These are phyloP conservation scores for Colletotrichum spaethianum DNA, from an alignment of 2,329 filamentous ascomycete genomes.

Conservation along the genomic window DNA sequence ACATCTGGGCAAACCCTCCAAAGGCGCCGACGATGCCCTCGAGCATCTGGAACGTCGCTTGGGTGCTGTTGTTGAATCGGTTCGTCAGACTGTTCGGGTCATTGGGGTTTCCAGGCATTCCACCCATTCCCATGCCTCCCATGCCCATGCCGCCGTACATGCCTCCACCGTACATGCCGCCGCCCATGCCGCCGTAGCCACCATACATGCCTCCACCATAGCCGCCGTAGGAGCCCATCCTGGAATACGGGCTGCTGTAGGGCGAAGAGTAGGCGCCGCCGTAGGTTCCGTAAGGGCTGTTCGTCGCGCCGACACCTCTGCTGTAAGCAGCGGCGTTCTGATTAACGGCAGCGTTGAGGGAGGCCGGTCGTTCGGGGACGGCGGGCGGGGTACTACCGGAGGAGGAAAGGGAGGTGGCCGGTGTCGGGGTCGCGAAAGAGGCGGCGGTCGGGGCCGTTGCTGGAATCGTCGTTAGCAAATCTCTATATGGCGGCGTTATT, in stretches of 20 bases:
- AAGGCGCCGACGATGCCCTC: slow-evolving; percentile 97
- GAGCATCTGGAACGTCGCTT: slow-evolving; percentile 97
- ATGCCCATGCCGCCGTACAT: slow-evolving; percentile 45
- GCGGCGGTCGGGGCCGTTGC: slow-evolving; percentile 56
- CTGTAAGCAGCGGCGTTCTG: slow-evolving; percentile 91
- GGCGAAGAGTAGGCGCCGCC: slow-evolving; percentile 57
- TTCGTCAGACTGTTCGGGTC: slow-evolving; percentile 96
- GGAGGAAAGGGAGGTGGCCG: slow-evolving; percentile 57
- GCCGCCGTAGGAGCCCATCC: slow-evolving; percentile 65
- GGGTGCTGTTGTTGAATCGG: slow-evolving; percentile 93
- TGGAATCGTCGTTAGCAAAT: slow-evolving; percentile 25
- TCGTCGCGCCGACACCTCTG: slow-evolving; percentile 49
- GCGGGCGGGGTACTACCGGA: slow-evolving; percentile 69
- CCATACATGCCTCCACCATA: slow-evolving; percentile 59
- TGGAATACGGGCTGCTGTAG: slow-evolving; percentile 51
- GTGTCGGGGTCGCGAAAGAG: slow-evolving; percentile 56
- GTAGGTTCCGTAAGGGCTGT: slow-evolving; percentile 63
- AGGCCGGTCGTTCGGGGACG: slow-evolving; percentile 84
- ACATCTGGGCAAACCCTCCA: slow-evolving; percentile 98
- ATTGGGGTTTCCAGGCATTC: slow-evolving; percentile 74
- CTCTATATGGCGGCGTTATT: slow-evolving; percentile 25
- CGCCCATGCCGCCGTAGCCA: slow-evolving; percentile 54
- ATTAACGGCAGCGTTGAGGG: slow-evolving; percentile 85
- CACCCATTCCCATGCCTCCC: slow-evolving; percentile 60
- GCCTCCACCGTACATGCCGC: slow-evolving; percentile 57